phyloP scores from a whole-genome alignment of 1,139 yeast genomes.

The Pichia sp. region DNA sequence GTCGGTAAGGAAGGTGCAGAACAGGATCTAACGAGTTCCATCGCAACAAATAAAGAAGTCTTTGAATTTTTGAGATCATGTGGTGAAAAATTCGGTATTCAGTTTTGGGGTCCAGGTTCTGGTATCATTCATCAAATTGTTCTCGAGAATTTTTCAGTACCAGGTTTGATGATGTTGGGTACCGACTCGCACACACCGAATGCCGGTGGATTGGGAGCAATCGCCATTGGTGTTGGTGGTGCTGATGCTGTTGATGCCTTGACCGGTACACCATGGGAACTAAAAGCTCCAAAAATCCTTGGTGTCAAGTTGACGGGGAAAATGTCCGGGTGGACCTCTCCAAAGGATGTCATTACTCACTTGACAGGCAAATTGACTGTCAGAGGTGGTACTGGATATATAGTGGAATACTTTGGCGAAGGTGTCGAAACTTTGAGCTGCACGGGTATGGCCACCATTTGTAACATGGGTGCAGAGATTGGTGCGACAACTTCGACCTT shows the following conservation, averaged over 20 bases:
- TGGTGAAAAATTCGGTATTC: conserved; percentile 89
- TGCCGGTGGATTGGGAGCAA: conserved; percentile 96
- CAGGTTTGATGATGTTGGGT: conserved; percentile 94
- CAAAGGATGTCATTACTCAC: conserved; percentile 90
- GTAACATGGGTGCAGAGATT: conserved; percentile 99
- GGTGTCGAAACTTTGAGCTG: conserved; percentile 84
- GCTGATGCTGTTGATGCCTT: conserved; percentile 98
- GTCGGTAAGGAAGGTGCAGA: conserved; percentile 93
- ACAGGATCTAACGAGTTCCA: conserved; percentile 66
- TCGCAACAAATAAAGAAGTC: conserved; percentile 85
- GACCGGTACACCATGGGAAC: conserved; percentile 98
- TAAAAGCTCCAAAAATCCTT: conserved; percentile 88
- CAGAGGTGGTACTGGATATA: conserved; percentile 95
- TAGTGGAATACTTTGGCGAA: conserved; percentile 92
- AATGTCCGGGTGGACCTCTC: conserved; percentile 88
- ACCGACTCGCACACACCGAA: conserved; percentile 97
- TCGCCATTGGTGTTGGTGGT: conserved; percentile 98
- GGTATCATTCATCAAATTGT: conserved; percentile 98
- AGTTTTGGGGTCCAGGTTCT: conserved; percentile 99
- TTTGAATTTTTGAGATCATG: conserved; percentile 88
- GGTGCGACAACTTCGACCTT: conserved; percentile 97
- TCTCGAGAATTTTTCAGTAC: conserved; percentile 89
- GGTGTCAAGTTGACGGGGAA: conserved; percentile 90
- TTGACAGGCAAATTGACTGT: conserved; percentile 89
- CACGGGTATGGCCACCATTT: conserved; percentile 98